Percentiles rank a stretch among this genome's conserved stretches.
These are phyloP conservation scores for Petunia secreta DNA, from an alignment of 257 asterid genomes.

Conservation along the genomic window DNA sequence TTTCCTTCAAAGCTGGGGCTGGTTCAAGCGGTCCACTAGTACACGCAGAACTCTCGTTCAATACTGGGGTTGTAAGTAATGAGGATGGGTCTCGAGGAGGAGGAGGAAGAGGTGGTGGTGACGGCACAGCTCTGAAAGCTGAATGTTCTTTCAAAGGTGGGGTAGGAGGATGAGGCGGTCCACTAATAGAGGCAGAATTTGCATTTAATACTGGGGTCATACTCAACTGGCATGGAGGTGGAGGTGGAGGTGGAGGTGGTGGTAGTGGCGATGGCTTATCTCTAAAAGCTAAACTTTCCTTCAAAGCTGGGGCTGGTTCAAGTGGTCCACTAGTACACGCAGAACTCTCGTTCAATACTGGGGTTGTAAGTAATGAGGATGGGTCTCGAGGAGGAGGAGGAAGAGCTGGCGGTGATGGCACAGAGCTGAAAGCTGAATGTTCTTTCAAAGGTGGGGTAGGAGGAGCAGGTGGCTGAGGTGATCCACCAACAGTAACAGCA, in stretches of 20 bases:
- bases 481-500: constrained; percentile 28
- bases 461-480: constrained; percentile 36
- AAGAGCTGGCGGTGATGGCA: constrained; percentile 34
- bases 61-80: constrained; percentile 18
- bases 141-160: constrained; percentile 39
- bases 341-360: constrained; percentile 34
- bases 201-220: constrained; percentile 27
- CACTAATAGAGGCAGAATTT: constrained; percentile 27
- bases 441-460: constrained; percentile 41
- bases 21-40: constrained; percentile 31
- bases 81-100: constrained; percentile 21
- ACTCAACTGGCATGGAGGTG: constrained; percentile 32
- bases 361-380: constrained; percentile 1
- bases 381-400: constrained; percentile 34
- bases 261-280: constrained; percentile 41
- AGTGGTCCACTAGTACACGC: constrained; percentile 27
- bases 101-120: constrained; percentile 40
- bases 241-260: constrained; percentile 48
- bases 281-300: constrained; percentile 35
- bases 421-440: constrained; percentile 27
- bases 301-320: constrained; percentile 35
- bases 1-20: constrained; percentile 38
- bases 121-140: constrained; percentile 27
- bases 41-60: constrained; percentile 33
- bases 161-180: constrained; percentile 34